Evolutionary conservation across 2,329 filamentous ascomycete genomes (phyloP), one percentile per base, ranked within the genome.

Genomic region (Sporothrix luriei): DNA sequence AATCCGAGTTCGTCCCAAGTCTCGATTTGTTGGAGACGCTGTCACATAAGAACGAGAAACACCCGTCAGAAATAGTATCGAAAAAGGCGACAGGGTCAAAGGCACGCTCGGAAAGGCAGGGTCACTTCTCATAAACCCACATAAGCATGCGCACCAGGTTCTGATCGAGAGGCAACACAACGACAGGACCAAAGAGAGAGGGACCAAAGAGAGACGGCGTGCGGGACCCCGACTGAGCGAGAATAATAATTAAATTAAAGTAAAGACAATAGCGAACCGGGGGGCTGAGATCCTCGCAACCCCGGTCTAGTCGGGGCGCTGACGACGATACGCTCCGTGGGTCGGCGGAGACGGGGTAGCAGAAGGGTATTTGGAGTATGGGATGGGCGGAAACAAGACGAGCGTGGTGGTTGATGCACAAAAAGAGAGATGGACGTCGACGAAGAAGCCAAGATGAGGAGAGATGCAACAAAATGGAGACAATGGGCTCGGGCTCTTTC

Each of bases 1-100:
- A 49, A 38, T n/a, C 66, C 54, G 29, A 51, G 61, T 68, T 61
- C 24, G 66, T 68, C 66, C 46, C 62, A 65, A 51, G 62, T 38
- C 46, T 38, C 7, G n/a, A 61, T 61, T 61, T 21, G 46, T 4
- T 26, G 21, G 57, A 59, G 55, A 59, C 4, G 26, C 13, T n/a
- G 55, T 59, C 55, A 59, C 33, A 59, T 54, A 59, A 59, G 11
- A 24, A 13, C n/a, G n/a, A 19, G 21, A 59, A 21, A 40, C n/a
- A 6, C 33, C 29, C 33, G 43, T 9, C 16, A 59, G 43, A 21
- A 13, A 14, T 21, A 7, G 21, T 46, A 62, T 62, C 21, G 21
- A 62, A 62, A 46, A 29, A 46, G 29, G n/a, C 54, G 33, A 33
- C 33, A 33, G 5, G 33, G 33, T 33, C 33, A 5, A 33, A 33